A percentile compares a stretch with the other conserved stretches of the same genome.
Conservation (phyloP, 106 monocot genomes). For the Acanthochlamys bracteata region DNA sequence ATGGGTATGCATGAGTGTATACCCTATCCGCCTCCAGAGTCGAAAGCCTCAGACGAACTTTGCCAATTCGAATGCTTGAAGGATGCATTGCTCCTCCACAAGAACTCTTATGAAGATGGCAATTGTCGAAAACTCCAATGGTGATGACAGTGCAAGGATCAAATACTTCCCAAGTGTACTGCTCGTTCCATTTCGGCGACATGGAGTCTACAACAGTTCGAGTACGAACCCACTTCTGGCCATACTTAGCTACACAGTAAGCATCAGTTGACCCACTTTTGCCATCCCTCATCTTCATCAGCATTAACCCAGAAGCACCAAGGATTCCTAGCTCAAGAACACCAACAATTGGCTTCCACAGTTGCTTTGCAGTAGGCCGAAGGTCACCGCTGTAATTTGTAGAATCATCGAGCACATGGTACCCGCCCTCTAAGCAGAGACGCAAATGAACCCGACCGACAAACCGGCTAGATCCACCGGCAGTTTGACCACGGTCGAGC, state of each 20-base stretch:
- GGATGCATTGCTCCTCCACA: background rate
- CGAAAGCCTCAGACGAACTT: slow-evolving; percentile 69
- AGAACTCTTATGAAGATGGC: slow-evolving; percentile 26
- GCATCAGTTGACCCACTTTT: slow-evolving; percentile 46
- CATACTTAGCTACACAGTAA: slow-evolving; percentile 84
- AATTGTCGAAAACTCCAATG: slow-evolving; percentile 74
- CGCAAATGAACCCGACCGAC: slow-evolving; percentile 50
- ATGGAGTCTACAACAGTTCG: slow-evolving; percentile 48
- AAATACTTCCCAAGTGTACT: slow-evolving; percentile 92
- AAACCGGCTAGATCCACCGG: slow-evolving; percentile 14
- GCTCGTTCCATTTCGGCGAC: slow-evolving; percentile 71
- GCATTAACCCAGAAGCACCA: slow-evolving; percentile 41
- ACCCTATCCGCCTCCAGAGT: slow-evolving; percentile 57
- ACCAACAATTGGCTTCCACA: slow-evolving; percentile 57
- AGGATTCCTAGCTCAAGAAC: slow-evolving; percentile 67
- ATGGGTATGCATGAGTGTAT: slow-evolving; percentile 68
- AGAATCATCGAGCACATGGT: slow-evolving; percentile 75
- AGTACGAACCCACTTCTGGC: slow-evolving; percentile 76
- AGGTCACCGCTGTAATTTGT: slow-evolving; percentile 60
- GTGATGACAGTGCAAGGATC: slow-evolving; percentile 77
- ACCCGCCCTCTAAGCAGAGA: slow-evolving; percentile 63
- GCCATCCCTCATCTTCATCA: slow-evolving; percentile 50
- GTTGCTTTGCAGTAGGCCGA: slow-evolving; percentile 54
- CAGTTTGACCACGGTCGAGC: slow-evolving; percentile 21
- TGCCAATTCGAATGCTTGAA: slow-evolving; percentile 29